Conservation (phyloP, 352 stramenopile species). For the Peronospora destructor region DNA sequence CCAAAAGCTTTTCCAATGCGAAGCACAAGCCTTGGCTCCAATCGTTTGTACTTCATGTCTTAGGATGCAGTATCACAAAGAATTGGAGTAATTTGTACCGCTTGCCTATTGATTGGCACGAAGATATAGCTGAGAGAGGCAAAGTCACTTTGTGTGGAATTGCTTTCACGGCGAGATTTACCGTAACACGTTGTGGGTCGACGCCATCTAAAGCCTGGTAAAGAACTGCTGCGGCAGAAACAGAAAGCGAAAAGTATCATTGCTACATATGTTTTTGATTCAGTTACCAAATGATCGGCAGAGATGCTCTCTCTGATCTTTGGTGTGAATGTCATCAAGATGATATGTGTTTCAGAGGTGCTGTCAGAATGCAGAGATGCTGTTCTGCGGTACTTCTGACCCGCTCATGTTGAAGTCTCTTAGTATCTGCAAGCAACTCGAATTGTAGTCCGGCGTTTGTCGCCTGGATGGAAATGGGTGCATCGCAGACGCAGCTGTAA, state of each 20-base stretch:
- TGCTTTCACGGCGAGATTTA: not conserved
- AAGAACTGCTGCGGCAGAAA: constrained; percentile 13
- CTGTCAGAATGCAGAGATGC: too few relatives aligned
- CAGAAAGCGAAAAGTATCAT: constrained; percentile 8
- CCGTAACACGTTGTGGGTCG: constrained; percentile 11
- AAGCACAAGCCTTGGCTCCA: not conserved
- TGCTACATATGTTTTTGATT: constrained; percentile 8
- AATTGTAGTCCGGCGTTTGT: not conserved
- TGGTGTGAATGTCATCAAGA: constrained; percentile 4
- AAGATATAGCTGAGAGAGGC: not conserved
- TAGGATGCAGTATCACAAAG: not conserved
- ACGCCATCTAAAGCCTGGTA: constrained; percentile 10
- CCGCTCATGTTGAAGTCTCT: not conserved
- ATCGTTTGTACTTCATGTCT: not conserved
- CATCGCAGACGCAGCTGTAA: not conserved
- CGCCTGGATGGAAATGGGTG: not conserved
- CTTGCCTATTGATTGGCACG: not conserved
- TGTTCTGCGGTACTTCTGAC: not conserved
- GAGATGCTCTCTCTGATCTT: not conserved
- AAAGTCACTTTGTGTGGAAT: not conserved
- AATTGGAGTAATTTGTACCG: not conserved
- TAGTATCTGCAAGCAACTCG: not conserved
- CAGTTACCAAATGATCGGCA: constrained; percentile 1
- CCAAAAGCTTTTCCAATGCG: not conserved
- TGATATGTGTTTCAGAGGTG: not conserved